Conservation (phyloP, 805 yeast species). For the Debaryomyces prosopidis region DNA sequence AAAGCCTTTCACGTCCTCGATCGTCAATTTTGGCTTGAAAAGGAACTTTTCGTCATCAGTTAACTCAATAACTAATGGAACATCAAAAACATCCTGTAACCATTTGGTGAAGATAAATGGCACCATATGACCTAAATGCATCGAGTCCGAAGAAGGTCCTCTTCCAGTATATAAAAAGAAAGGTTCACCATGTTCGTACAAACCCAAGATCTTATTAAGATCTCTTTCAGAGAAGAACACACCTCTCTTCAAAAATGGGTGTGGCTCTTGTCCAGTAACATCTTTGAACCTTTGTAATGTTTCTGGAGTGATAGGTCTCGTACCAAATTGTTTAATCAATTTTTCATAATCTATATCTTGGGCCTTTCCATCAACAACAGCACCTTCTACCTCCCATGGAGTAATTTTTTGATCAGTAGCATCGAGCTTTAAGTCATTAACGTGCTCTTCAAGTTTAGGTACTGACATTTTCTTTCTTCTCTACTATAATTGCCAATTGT, state of each 20-base stretch:
- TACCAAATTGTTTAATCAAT: constrained; percentile 84
- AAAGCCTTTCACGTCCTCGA: constrained; percentile 81
- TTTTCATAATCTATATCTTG: constrained; percentile 91
- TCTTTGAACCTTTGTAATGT: constrained; percentile 71
- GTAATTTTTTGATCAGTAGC: constrained; percentile 52
- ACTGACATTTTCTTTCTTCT: constrained; percentile 2
- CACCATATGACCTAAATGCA: constrained; percentile 96
- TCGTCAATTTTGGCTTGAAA: constrained; percentile 86
- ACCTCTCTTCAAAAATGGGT: constrained; percentile 86
- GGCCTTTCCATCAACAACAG: constrained; percentile 91
- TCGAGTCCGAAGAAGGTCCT: constrained; percentile 91
- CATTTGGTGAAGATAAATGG: constrained; percentile 96
- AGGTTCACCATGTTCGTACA: constrained; percentile 92
- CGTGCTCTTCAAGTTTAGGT: constrained; percentile 14
- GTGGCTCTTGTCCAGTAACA: constrained; percentile 91
- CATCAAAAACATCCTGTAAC: constrained; percentile 97
- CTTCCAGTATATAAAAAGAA: constrained; percentile 96
- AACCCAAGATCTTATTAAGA: constrained; percentile 71
- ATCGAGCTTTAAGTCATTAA: constrained; percentile 10
- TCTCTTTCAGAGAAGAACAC: constrained; percentile 92
- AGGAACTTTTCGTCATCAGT: constrained; percentile 97
- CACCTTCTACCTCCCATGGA: constrained; percentile 99
- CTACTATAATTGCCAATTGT: not conserved
- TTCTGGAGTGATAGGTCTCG: constrained; percentile 67
- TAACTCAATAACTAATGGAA: constrained; percentile 87